A percentile compares a stretch with the other conserved stretches of the same genome.
Conservation (phyloP, 2,329 filamentous ascomycete species). For the Zarea fungicola region DNA sequence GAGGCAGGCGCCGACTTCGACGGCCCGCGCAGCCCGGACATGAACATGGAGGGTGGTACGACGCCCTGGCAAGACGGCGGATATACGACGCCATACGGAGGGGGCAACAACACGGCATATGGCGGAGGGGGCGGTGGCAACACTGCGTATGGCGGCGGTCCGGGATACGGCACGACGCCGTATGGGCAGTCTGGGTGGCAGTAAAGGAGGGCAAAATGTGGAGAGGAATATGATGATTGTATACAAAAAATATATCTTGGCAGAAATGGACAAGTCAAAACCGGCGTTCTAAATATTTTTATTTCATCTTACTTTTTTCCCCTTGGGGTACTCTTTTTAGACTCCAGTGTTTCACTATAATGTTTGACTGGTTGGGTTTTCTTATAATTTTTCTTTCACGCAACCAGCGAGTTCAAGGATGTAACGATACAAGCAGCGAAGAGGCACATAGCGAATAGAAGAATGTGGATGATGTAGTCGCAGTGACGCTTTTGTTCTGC, state of each 20-base stretch:
- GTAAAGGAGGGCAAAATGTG: too few species aligned
- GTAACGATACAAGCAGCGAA: background rate
- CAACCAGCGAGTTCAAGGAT: background rate
- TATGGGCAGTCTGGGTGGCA: constrained; percentile 49
- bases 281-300: constrained; percentile 5
- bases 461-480: background rate
- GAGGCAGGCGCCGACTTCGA: constrained; percentile 52
- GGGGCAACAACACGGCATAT: constrained; percentile 55
- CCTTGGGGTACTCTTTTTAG: constrained; percentile 2
- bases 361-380: background rate
- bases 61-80: constrained; percentile 58
- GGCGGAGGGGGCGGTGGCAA: constrained; percentile 39
- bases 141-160: constrained; percentile 39
- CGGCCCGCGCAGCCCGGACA: constrained; percentile 61
- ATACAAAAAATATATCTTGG: background rate
- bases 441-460: constrained; percentile 6
- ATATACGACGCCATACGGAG: constrained; percentile 64
- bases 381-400: background rate
- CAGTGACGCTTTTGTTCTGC: too few species aligned
- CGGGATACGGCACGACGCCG: constrained; percentile 27
- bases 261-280: background rate
- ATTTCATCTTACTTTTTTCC: background rate
- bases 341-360: background rate
- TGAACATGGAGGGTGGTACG: constrained; percentile 52
- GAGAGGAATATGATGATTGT: background rate